A percentile compares a stretch with the other conserved stretches of the same genome.
phyloP scores from a whole-genome alignment of 768 basidiomycete genomes.

The Tephrocybe sp. region DNA sequence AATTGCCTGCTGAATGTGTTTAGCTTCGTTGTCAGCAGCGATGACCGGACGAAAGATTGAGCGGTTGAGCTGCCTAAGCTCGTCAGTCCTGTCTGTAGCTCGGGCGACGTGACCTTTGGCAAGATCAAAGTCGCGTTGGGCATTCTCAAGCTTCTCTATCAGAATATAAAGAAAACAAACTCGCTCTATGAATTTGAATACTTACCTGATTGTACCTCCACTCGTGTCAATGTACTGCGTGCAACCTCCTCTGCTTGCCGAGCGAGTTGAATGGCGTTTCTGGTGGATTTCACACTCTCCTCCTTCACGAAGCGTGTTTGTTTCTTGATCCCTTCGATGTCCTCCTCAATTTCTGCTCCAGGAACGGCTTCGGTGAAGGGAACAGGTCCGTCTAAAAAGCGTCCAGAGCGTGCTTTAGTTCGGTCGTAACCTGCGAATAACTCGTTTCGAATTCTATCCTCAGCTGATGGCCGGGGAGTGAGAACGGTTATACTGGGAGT shows the following conservation, averaged over 20 bases:
- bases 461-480: no score
- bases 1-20: slow-evolving; percentile 83
- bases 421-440: slow-evolving; percentile 77
- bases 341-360: slow-evolving; percentile 81
- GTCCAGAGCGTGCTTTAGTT: slow-evolving; percentile 53
- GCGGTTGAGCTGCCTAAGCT: slow-evolving; percentile 90
- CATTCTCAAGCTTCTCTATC: slow-evolving; percentile 84
- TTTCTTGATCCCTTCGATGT: slow-evolving; percentile 93
- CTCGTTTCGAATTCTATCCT: slow-evolving; percentile 34
- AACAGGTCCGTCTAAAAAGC: slow-evolving; percentile 68
- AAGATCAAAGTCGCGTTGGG: slow-evolving; percentile 92
- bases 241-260: slow-evolving; percentile 97
- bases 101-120: slow-evolving; percentile 83
- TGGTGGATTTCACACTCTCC: slow-evolving; percentile 83
- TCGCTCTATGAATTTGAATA: slow-evolving; percentile 6
- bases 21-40: slow-evolving; percentile 92
- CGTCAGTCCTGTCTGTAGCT: slow-evolving; percentile 89
- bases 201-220: slow-evolving; percentile 93
- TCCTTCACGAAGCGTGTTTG: slow-evolving; percentile 89
- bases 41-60: slow-evolving; percentile 94
- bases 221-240: slow-evolving; percentile 75
- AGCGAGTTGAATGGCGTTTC: slow-evolving; percentile 91
- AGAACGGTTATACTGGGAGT: no score
- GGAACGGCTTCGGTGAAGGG: slow-evolving; percentile 45
- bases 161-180: not conserved